Base-by-base conservation (phyloP, 129 eudicot genomes). In the Ambrosia trifida region DNA sequence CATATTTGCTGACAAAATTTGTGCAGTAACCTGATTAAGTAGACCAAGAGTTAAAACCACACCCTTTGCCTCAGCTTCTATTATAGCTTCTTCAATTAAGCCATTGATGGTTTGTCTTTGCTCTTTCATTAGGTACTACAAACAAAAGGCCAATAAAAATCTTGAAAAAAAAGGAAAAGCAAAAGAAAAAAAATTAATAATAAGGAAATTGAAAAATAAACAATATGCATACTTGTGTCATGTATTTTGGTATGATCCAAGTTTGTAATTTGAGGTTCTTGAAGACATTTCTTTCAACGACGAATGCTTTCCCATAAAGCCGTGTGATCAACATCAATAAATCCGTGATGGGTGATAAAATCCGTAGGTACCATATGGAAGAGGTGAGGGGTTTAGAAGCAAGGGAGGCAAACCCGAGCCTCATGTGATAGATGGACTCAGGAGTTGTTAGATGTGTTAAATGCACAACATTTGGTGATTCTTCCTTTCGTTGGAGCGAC, bases 401-500 rank as follows among this genome's bases (percentile, higher is more conserved):
- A 0, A 24, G 1, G 1, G 88, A 85, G 7, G 95, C 90, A 24
- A 88, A 81, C n/a, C 86, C 95, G 2, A 85, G 61, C 28, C 82
- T 82, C 33, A 66, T 75, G 43, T 88, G 88, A 35, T 82, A 88
- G 32, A 88, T 80, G n/a, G 95, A 88, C 14, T 88, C 88, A 0
- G 84, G 85, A 40, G 90, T 81, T n/a, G 88, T 88, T 54, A 88
- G 77, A 78, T 88, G 95, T 2, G 90, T 88, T 46, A 88, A 68
- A 62, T 88, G 90, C 13, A 89, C 88, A 11, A 84, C 28, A 24
- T 24, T 24, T 24, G 28, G 28, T 24, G 28, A 24, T 24, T 24
- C 28, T 24, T 24, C 28, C 28, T 24, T 24, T 24, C 28, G 28
- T 24, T 24, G 28, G 28, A 24, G 28, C 28, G 28, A 24, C 28